Conservation (phyloP, 257 asterid species). For the Anisodus tanguticus region DNA sequence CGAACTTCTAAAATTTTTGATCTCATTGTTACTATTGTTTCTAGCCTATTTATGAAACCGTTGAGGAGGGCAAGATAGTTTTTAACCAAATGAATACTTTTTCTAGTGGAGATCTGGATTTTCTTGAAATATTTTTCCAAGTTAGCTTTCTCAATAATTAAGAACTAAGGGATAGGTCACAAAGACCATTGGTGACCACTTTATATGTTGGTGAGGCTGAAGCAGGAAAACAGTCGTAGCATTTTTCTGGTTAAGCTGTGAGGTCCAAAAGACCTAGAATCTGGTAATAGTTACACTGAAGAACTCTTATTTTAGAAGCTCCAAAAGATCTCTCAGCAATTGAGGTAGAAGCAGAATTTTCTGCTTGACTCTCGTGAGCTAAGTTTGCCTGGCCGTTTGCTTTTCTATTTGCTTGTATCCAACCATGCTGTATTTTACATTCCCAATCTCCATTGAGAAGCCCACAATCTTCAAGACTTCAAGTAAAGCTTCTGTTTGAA, state of each 20-base stretch:
- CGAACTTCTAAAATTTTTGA: neutral
- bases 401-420: conserved; percentile 1
- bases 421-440: neutral
- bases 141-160: neutral
- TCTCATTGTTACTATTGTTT: neutral
- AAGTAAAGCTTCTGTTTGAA: conserved; percentile 14
- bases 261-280: conserved; percentile 1
- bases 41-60: neutral
- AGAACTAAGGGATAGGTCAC: conserved; percentile 1
- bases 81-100: neutral
- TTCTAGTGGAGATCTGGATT: neutral
- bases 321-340: neutral
- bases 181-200: neutral
- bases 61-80: neutral
- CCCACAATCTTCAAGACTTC: conserved; percentile 17
- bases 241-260: neutral
- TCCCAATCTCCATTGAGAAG: neutral
- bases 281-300: conserved; percentile 5
- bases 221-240: neutral
- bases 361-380: neutral
- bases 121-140: neutral
- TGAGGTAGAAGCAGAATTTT: neutral
- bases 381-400: neutral
- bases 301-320: neutral
- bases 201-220: conserved; percentile 12